Base-by-base conservation (phyloP, 106 monocot genomes). In the Dendrobium catenatum region DNA sequence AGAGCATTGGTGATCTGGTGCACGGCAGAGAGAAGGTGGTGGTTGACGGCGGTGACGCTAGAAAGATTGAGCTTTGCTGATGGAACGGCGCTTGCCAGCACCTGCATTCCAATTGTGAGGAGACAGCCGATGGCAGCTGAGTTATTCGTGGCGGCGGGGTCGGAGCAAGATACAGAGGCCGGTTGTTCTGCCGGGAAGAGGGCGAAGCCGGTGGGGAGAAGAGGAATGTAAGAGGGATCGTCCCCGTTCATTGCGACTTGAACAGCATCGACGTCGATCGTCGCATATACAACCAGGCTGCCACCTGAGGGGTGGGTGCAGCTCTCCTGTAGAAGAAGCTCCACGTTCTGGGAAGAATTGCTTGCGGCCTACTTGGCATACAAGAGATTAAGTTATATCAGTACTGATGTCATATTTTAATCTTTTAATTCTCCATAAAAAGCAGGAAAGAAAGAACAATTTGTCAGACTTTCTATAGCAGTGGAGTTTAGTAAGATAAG, bases 291-390 rank as follows among this genome's bases (percentile, higher is more conserved):
- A 1, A 99, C 85, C 26, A 95, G 77, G 85, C 99, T 93, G 41
- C 95, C 99, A 47, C 90, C 93, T 26, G 87, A 33, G 0, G 88
- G 89, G 81, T 99, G 95, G n/a, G 91, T 95, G 88, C 89, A 87
- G 91, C 95, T 99, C 86, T 99, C 99, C 79, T 99, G 99, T 37
- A 99, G 86, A 78, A 99, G 88, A 78, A 99, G 90, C 76, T 95
- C 99, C 47, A 95, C 99, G 85, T 89, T 95, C 80, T 95, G 99
- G 27, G 99, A 91, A 10, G 99, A 99, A 82, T 95, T 99, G 89
- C 93, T 89, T 29, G 95, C 78, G 6, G 95, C 86, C 99, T 99
- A 80, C 66, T 26, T 75, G 75, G 68, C 80, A 6, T 22, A 22
- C 61, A 22, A 6, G 61, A 61, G n/a, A 61, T 17, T 17, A 48